Conservation (phyloP, 2,329 filamentous ascomycete species). For the Ophiosphaerella herpotricha region DNA sequence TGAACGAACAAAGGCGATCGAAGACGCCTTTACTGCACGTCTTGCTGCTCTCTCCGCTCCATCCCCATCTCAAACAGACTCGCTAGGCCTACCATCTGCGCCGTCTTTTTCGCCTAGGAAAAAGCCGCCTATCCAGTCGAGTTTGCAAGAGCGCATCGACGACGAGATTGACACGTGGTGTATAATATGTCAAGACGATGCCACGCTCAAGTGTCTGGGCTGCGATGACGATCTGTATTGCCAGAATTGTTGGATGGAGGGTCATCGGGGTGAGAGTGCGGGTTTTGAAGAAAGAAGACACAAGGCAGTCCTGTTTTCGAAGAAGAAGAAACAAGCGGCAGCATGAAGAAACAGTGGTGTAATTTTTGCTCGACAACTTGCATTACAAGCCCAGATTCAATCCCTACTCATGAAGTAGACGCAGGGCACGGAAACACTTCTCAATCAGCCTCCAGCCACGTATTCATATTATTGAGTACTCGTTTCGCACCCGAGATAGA, state of each 20-base stretch:
- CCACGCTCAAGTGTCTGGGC: conserved; percentile 71
- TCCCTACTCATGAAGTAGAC: no score
- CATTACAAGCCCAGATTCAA: no score
- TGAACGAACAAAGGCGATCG: conserved; percentile 39
- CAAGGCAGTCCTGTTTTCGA: conserved; percentile 63
- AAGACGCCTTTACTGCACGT: conserved; percentile 53
- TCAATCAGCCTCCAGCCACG: no score
- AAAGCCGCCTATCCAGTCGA: conserved; percentile 42
- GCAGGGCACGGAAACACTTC: no score
- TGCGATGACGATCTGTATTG: conserved; percentile 78
- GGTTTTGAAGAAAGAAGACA: conserved; percentile 74
- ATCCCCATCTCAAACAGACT: conserved; percentile 32
- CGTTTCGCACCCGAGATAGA: no score
- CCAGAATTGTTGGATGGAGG: conserved; percentile 77
- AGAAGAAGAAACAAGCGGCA: conserved; percentile 23
- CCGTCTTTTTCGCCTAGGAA: conserved; percentile 50
- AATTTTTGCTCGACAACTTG: no score
- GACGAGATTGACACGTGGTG: conserved; percentile 80
- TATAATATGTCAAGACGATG: conserved; percentile 80
- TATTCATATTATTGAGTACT: no score
- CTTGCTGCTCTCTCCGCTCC: conserved; percentile 52
- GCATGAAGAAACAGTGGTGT: conserved; percentile 3
- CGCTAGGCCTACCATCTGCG: conserved; percentile 51
- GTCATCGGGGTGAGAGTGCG: conserved; percentile 71
- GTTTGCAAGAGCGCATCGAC: conserved; percentile 58